Evolutionary conservation across 331 rosid genomes (phyloP), one percentile per base, ranked within the genome.

Genomic region (Dryas integrifolia): DNA sequence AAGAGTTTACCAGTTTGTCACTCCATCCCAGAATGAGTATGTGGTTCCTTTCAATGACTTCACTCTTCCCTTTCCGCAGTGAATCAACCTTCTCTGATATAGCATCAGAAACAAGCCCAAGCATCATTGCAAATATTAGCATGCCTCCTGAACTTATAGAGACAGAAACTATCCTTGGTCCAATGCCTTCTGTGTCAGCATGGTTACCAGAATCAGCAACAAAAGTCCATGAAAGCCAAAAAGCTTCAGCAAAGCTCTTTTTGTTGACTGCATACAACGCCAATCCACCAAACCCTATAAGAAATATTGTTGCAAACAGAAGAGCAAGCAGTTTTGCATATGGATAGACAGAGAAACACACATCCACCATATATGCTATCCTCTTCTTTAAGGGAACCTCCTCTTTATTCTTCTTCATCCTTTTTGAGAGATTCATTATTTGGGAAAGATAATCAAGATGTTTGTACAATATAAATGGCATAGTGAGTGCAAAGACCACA

Each of bases 91-190:
- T 91, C 90, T 91, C 98, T 3, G 98, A 86, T 83, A 94, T 94
- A 58, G 98, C 98, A 76, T 94, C 98, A 8, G 96, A 94, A 80
- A 94, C 90, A 65, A 94, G 97, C 45, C 98, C 98, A 72, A 94
- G 97, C 95, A 94, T 89, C 98, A 91, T 94, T 58, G 98, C 98
- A 86, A 94, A 94, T 81, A 94, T 91, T 13, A 94, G 90, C 98
- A 94, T 94, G 77, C 98, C 98, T 41, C 98, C 98, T 7, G 98
- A 82, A 74, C 96, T 94, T 70, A 94, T 88, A 59, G 98, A 94
- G 86, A 94, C 97, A 65, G 98, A 94, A 76, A 94, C 98, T 30
- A 94, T 91, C 83, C 98, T 94, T 77, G 92, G 97, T n/a, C 97
- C 97, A 3, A 83, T 89, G 82, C 98, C 98, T 80, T 86, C 89